Percentiles rank a stretch among this genome's conserved stretches.
Conservation (phyloP, 2,329 filamentous ascomycete genomes). For the Coniochaeta ligniaria region DNA sequence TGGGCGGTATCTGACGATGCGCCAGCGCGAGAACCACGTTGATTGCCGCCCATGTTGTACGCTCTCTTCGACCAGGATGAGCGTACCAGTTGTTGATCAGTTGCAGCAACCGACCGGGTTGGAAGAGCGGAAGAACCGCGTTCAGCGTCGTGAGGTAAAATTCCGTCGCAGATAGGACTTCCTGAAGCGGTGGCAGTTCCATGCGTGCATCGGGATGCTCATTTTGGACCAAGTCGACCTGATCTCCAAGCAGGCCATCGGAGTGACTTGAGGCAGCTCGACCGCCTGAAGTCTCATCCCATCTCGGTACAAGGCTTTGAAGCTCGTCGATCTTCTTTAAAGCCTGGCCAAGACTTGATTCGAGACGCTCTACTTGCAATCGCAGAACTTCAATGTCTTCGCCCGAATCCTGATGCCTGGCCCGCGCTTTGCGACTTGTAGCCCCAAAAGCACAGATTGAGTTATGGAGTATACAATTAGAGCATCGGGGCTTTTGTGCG, state of each 20-base stretch:
- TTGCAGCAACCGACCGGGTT: conserved; percentile 13
- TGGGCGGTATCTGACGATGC: conserved; percentile 9
- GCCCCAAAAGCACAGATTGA: conserved; percentile 15
- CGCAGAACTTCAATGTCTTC: conserved; percentile 6
- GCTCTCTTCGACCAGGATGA: conserved; percentile 12
- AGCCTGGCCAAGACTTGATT: conserved; percentile 4
- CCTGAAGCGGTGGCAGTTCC: conserved; percentile 13
- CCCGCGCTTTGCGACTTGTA: conserved; percentile 13
- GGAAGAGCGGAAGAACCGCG: conserved; percentile 15
- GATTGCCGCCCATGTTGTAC: conserved; percentile 20
- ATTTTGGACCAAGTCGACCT: neutral
- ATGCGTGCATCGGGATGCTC: conserved; percentile 6
- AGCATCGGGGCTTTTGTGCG: conserved; percentile 23
- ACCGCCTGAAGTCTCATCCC: neutral
- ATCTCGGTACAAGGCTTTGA: conserved; percentile 6
- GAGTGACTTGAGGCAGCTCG: conserved; percentile 2
- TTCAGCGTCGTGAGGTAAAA: conserved; percentile 14
- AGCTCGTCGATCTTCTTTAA: conserved; percentile 3
- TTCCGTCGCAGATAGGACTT: conserved; percentile 14
- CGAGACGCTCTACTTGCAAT: conserved; percentile 6
- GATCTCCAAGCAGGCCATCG: neutral
- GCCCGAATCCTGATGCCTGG: conserved; percentile 10
- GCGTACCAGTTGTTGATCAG: conserved; percentile 14
- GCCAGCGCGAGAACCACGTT: conserved; percentile 21
- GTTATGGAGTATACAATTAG: conserved; percentile 20